Evolutionary conservation across 139 green algal genomes (phyloP), one percentile per base, ranked within the genome.

Genomic region (Micractinium sp.): DNA sequence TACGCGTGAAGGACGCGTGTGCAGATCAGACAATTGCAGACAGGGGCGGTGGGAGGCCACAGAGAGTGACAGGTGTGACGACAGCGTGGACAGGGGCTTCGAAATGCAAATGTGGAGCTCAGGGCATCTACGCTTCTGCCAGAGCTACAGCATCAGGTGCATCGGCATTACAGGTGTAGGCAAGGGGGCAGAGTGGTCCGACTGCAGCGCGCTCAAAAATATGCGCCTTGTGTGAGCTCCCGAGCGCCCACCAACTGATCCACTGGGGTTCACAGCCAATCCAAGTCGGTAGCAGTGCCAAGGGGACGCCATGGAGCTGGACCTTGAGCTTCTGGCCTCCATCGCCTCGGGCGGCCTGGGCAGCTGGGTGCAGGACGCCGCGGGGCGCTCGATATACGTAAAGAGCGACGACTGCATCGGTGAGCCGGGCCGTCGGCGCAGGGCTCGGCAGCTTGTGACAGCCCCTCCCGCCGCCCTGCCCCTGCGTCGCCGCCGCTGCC

Each of bases 271-370:
- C 3, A 19, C 27, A 77, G 23, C 67, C 31, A 22, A 2, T 77
- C 31, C 5, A 35, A 75, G n/a, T n/a, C n/a, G n/a, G n/a, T n/a
- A n/a, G 9, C 47, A 56, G 5, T 56, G 47, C 47, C 5, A 56
- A 56, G 47, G 47, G 47, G 9, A 5, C 47, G 63, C 63, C 20
- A 80, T 80, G 74, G 75, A 89, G 1, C 36, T 97, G 0, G 96
- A 98, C 39, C 56, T 93, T 20, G 95, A 97, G 67, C 80, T 98
- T n/a, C 91, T 98, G 47, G 88, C 97, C 3, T 96, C 94, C n/a
- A 95, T 98, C 0, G 89, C 93, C 66, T 91, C 85, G 3, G 93
- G 92, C 31, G 96, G 95, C 31, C 88, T 98, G 47, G 96, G 96
- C 15, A 71, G 71, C 19, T 94, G 88, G 84, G 86, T 92, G 81